phyloP scores from a whole-genome alignment of 768 basidiomycete species.

The Trametes cingulata region DNA sequence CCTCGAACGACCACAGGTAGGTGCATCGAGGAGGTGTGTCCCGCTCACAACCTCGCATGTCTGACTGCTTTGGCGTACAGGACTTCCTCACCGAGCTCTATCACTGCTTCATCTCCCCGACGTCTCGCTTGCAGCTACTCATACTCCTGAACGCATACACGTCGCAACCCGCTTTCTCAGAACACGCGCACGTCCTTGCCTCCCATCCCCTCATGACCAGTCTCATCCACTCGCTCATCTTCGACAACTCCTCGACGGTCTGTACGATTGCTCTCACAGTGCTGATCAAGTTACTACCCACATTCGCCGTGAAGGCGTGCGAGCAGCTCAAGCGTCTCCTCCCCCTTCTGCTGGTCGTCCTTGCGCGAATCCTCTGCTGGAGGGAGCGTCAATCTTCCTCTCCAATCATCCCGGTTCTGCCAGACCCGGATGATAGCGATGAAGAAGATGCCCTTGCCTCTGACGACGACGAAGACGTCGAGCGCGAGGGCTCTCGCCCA shows the following conservation, averaged over 20 bases:
- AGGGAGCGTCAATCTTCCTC: slow-evolving; percentile 48
- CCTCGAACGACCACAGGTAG: slow-evolving; percentile 61
- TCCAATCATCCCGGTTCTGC: slow-evolving; percentile 11
- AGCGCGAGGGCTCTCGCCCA: slow-evolving; percentile 20
- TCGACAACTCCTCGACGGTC: slow-evolving; percentile 75
- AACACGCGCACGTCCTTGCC: slow-evolving; percentile 49
- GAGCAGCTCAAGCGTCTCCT: slow-evolving; percentile 57
- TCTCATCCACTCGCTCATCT: slow-evolving; percentile 63
- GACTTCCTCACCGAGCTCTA: slow-evolving; percentile 71
- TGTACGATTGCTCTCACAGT: slow-evolving; percentile 65
- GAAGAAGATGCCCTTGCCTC: slow-evolving; percentile 10
- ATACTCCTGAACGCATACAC: slow-evolving; percentile 64
- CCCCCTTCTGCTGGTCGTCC: slow-evolving; percentile 63
- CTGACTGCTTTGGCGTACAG: slow-evolving; percentile 39
- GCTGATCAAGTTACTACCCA: slow-evolving; percentile 71
- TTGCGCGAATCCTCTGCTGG: slow-evolving; percentile 78
- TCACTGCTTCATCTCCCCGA: slow-evolving; percentile 57
- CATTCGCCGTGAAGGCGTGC: slow-evolving; percentile 65
- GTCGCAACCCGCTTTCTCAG: slow-evolving; percentile 53
- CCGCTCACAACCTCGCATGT: neutral
- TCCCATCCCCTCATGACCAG: slow-evolving; percentile 63
- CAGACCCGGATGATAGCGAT: slow-evolving; percentile 31
- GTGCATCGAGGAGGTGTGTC: slow-evolving; percentile 29
- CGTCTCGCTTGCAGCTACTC: slow-evolving; percentile 68
- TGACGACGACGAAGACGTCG: slow-evolving; percentile 17